phyloP scores from a whole-genome alignment of 495 filamentous ascomycete species.

The Lasiosphaeriaceae sp. region DNA sequence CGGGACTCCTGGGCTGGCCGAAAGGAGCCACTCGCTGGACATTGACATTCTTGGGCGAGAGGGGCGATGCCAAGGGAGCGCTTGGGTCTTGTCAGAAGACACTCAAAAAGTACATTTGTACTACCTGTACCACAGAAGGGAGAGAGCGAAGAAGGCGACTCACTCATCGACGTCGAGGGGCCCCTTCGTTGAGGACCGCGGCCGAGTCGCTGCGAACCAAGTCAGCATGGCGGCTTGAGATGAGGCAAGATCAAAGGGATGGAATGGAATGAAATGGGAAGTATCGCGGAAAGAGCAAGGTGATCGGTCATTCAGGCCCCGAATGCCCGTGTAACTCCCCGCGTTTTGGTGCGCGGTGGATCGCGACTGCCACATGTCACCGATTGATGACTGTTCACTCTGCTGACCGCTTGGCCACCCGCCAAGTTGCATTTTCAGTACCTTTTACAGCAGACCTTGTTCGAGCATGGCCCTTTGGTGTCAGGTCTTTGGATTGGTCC shows the following conservation, averaged over 20 bases:
- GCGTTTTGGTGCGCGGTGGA: too few species aligned
- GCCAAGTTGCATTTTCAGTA: slow-evolving; percentile 15
- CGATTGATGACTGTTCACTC: background rate
- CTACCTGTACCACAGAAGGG: background rate
- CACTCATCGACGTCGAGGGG: slow-evolving; percentile 55
- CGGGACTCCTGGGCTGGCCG: slow-evolving; percentile 2
- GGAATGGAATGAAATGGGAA: too few species aligned
- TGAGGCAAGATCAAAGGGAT: too few species aligned
- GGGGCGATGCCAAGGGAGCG: slow-evolving; percentile 24
- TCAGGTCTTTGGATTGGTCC: slow-evolving; percentile 26
- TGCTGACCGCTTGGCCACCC: background rate
- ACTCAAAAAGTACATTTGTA: too few species aligned
- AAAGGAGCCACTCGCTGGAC: slow-evolving; percentile 4
- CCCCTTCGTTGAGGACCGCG: slow-evolving; percentile 52
- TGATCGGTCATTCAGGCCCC: too few species aligned
- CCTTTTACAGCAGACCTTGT: slow-evolving; percentile 40
- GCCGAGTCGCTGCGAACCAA: slow-evolving; percentile 36
- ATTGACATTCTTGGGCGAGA: slow-evolving; percentile 13
- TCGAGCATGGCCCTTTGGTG: slow-evolving; percentile 32
- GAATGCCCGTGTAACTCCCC: too few species aligned
- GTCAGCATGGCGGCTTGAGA: background rate
- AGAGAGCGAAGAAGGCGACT: slow-evolving; percentile 16
- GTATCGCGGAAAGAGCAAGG: too few species aligned
- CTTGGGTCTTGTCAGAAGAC: slow-evolving; percentile 17
- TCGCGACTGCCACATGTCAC: background rate